phyloP scores from a whole-genome alignment of 495 filamentous ascomycete genomes.

The Aspergillus panamensis region DNA sequence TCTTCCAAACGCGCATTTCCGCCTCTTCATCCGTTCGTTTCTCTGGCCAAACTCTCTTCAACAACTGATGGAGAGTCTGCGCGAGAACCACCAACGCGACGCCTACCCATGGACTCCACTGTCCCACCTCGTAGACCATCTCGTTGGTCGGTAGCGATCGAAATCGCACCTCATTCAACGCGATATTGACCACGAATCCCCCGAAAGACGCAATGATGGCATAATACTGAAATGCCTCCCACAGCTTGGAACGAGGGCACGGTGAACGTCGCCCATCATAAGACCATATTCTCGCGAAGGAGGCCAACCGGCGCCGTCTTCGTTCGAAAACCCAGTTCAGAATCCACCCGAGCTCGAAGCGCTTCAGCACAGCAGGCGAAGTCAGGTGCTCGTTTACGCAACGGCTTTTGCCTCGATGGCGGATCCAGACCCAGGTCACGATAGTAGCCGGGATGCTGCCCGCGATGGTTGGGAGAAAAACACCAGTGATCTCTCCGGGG shows the following conservation, averaged over 20 bases:
- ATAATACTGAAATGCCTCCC: neutral
- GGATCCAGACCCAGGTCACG: conserved; percentile 2
- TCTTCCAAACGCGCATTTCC: neutral
- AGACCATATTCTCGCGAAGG: neutral
- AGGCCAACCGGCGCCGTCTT: neutral
- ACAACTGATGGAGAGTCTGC: neutral
- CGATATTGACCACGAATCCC: neutral
- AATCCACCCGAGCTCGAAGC: neutral
- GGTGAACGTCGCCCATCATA: neutral
- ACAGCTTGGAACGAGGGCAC: neutral
- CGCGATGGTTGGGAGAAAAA: conserved; percentile 4
- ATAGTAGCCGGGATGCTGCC: neutral
- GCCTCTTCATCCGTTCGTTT: neutral
- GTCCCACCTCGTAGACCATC: neutral
- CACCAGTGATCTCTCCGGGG: neutral
- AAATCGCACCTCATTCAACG: conserved; percentile 1
- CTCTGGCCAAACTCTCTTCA: neutral
- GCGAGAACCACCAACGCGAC: conserved; percentile 1
- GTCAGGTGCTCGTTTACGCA: neutral
- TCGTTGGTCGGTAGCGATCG: neutral
- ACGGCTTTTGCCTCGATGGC: neutral
- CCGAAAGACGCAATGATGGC: neutral
- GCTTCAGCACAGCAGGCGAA: neutral
- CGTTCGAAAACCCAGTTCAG: neutral
- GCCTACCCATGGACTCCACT: conserved; percentile 5